phyloP scores from a whole-genome alignment of 192 early-diverging fungal species.

The Cladochytrium replicatum region DNA sequence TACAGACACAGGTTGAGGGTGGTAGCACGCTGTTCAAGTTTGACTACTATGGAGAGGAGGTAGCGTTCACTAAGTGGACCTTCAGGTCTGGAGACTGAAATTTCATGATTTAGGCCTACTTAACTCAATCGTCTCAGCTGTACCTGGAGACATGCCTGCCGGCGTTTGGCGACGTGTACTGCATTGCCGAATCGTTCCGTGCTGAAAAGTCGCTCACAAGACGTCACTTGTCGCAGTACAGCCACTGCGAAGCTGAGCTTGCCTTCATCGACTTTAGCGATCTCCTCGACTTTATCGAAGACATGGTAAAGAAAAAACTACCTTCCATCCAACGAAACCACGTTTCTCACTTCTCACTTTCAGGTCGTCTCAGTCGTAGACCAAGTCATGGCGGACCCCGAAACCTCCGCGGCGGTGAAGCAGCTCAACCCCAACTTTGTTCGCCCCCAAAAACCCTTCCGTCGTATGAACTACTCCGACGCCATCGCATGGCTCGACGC shows the following conservation, averaged over 20 bases:
- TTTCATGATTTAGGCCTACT: no score
- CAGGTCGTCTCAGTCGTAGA: no score
- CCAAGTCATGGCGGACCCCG: constrained; percentile 63
- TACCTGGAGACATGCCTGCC: constrained; percentile 96
- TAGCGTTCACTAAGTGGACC: constrained; percentile 15
- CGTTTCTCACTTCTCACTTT: no score
- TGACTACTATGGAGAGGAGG: constrained; percentile 91
- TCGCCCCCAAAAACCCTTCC: constrained; percentile 74
- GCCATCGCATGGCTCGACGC: constrained; percentile 93
- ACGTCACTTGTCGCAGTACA: constrained; percentile 91
- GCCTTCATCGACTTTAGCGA: constrained; percentile 91
- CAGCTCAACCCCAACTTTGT: constrained; percentile 89
- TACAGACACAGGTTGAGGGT: constrained; percentile 98
- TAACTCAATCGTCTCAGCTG: constrained; percentile 98
- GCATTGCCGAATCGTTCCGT: constrained; percentile 92
- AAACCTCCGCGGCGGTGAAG: constrained; percentile 60
- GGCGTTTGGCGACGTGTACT: constrained; percentile 91
- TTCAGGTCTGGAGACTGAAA: no score
- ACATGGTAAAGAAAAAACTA: constrained; percentile 82
- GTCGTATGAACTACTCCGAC: constrained; percentile 92
- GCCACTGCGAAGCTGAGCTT: constrained; percentile 95
- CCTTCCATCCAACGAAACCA: no score
- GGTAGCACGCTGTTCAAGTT: constrained; percentile 90
- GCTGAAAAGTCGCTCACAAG: constrained; percentile 97
- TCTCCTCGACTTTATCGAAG: constrained; percentile 75